A percentile compares a stretch with the other conserved stretches of the same genome.
Conservation (phyloP, 2,329 filamentous ascomycete genomes). For the Cordyceps pruinosa region DNA sequence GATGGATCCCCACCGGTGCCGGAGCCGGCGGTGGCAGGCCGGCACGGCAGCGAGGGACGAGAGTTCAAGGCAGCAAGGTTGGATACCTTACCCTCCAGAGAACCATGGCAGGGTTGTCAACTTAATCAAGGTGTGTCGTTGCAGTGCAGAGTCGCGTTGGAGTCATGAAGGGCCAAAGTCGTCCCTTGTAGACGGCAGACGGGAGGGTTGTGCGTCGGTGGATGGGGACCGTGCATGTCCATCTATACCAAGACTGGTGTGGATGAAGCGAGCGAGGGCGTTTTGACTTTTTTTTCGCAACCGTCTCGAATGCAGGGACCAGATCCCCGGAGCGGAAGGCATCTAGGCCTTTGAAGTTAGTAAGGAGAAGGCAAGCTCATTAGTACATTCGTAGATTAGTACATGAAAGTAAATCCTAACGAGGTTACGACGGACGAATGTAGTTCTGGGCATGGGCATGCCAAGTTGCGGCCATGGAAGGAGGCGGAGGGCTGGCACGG, state of each 20-base stretch:
- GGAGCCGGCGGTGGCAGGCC: constrained; percentile 5
- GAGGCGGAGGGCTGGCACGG: too few relatives aligned
- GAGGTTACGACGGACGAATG: too few relatives aligned
- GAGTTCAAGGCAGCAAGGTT: not conserved
- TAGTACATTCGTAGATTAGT: too few relatives aligned
- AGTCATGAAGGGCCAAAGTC: not conserved
- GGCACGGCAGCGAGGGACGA: constrained; percentile 1
- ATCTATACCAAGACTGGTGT: not conserved
- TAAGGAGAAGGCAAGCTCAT: not conserved
- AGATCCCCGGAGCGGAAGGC: not conserved
- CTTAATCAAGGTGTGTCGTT: not conserved
- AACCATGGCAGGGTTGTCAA: too few relatives aligned
- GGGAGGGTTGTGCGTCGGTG: not conserved
- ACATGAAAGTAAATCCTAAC: too few relatives aligned
- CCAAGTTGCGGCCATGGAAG: not conserved
- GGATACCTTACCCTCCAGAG: constrained; percentile 5
- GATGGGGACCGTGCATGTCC: not conserved
- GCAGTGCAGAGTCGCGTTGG: not conserved
- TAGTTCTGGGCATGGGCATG: not conserved
- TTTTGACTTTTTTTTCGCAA: not conserved
- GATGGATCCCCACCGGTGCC: constrained; percentile 1
- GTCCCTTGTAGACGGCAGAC: not conserved
- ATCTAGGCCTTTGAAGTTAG: not conserved
- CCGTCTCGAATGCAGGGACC: not conserved
- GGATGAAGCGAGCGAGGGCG: not conserved